Base-by-base conservation (phyloP, 2,329 filamentous ascomycete genomes). In the Clarireedia homoeocarpa region DNA sequence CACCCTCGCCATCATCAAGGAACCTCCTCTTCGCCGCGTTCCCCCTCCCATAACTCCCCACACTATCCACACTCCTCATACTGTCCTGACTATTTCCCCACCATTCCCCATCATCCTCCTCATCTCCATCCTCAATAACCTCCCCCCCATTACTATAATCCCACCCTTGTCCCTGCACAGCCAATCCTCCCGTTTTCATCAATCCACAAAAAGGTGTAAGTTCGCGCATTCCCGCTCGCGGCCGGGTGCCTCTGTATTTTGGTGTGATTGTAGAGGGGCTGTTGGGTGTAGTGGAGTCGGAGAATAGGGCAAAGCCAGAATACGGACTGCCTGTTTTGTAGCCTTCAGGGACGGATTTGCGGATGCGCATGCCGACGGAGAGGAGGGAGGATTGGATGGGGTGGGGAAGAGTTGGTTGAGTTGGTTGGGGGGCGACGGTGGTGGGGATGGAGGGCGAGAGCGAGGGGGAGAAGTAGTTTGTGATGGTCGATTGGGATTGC, bases 291-390 rank as follows among this genome's bases (percentile, higher is more conserved):
- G 7, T 38, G 17, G 30, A 34, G 3, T 78, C 75, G 52, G 72
- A 69, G 71, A 79, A 83, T 23, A 83, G 71, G 48, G 77, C 73
- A 66, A 82, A 83, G 62, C 73, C 75, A 59, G 69, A 71, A 67
- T 76, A 73, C 52, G 68, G 65, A 4, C 42, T 44, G 61, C 80
- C 80, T 1, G 89, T 95, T 75, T 95, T 95, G 79, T 96, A 96
- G 58, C 92, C 92, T 70, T 96, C 91, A 0, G 90, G 87, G 6
- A 97, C 88, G 10, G 88, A 88, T 74, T 97, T 97, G 69, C 92
- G 87, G 51, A 97, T 81, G 24, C 92, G 86, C 91, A 96, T 96
- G 66, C 92, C 92, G 61, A 97, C 92, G 65, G 81, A 89, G 44
- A 96, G 77, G n/a, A 97, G 84, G 60, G 88, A 88, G 38, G 91